A percentile compares a stretch with the other conserved stretches of the same genome.
Evolutionary conservation across 2,329 filamentous ascomycete species (phyloP).

Genomic region (Fusarium pininemorale): DNA sequence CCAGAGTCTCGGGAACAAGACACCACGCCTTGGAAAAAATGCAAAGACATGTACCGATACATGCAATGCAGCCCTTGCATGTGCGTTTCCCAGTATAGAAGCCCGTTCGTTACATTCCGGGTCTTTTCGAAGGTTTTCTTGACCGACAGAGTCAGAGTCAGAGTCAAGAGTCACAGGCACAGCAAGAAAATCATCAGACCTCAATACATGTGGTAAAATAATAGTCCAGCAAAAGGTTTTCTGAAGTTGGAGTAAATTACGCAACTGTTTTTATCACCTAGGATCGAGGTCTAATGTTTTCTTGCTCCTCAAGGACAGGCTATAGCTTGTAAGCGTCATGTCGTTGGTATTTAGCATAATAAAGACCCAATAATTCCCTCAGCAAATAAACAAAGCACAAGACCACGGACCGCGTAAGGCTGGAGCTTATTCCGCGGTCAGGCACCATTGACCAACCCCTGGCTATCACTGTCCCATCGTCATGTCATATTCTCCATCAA

Average conservation of each 20-base stretch:
- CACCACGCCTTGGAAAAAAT: background rate
- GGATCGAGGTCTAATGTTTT: background rate
- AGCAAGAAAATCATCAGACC: background rate
- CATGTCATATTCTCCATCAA: background rate
- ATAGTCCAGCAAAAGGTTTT: background rate
- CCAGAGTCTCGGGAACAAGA: conserved; percentile 11
- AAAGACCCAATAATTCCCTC: conserved; percentile 26
- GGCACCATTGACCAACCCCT: conserved; percentile 19
- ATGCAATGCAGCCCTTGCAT: conserved; percentile 3
- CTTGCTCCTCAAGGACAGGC: background rate
- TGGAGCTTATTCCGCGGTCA: conserved; percentile 17
- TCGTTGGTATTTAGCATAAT: background rate
- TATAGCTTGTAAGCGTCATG: conserved; percentile 14
- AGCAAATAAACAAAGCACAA: conserved; percentile 5
- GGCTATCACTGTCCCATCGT: background rate
- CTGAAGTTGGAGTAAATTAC: background rate
- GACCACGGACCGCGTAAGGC: background rate
- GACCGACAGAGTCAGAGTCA: conserved; percentile 19
- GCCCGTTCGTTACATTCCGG: background rate
- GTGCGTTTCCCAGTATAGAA: background rate
- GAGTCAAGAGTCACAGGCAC: background rate
- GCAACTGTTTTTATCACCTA: background rate
- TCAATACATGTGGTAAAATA: background rate
- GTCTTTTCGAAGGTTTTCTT: conserved; percentile 6
- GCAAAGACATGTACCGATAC: background rate